Base-by-base conservation (phyloP, 352 stramenopile genomes). In the Phytophthora sp. region DNA sequence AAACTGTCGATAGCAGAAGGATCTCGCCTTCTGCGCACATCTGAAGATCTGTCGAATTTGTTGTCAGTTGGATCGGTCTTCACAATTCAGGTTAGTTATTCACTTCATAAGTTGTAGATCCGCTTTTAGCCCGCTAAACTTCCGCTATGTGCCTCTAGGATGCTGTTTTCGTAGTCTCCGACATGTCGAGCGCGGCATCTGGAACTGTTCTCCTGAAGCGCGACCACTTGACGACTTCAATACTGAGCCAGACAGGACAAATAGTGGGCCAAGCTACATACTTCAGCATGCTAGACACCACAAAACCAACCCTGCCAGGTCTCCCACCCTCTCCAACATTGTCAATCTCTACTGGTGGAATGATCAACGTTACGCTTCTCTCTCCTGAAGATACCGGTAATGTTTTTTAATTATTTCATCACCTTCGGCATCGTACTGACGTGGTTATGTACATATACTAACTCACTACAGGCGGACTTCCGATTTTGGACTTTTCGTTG, bases 311-410 rank as follows among this genome's bases (percentile, higher is more conserved):
- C 1, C 51, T 86, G 7, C 84, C 81, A 0, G 53, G 54, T 1
- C 29, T 71, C 0, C 78, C 81, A 1, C 79, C 66, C 5, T 23
- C 41, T 2, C 77, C 77, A 11, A 67, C 27, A 4, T 35, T 86
- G 2, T 36, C 79, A 9, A 64, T 65, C 13, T 53, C 73, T 1
- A 89, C 77, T 6, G 83, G 83, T 13, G 83, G 83, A 21, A 71
- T 82, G 12, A 56, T 89, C 1, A 71, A 55, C 21, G 39, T 76
- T 13, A 56, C 31, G 13, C 26, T 84, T 2, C 15, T 69, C 0
- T 80, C 76, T 0, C 76, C 76, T 7, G 30, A 71, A 21, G 79
- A 87, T 45, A 87, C 79, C 1, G 79, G 74, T 82, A 65, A 16
- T 13, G 12, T 57, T 47, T 21, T 8, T 20, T 20, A 21, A n/a